Evolutionary conservation across 306 rosid species (phyloP), one percentile per base, ranked within the genome.

Genomic region (Sophora flavescens): DNA sequence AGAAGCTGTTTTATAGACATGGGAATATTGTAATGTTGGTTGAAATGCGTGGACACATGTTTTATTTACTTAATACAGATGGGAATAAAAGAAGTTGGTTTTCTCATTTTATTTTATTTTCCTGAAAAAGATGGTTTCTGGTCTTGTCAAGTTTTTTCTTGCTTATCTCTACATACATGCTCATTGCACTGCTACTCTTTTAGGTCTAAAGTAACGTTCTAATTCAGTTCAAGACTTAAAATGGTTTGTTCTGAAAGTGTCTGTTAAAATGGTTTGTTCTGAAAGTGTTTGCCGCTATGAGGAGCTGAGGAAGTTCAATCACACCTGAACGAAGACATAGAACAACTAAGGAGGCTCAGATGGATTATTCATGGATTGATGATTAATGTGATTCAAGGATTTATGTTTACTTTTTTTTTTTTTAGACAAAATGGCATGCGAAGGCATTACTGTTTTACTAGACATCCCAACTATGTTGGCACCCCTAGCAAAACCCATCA

Each of bases 21-120:
- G 71, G 26, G 72, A 69, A 61, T 54, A 13, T 59, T 68, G 67
- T 51, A 50, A 81, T 75, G 67, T 42, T 35, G 18, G 51, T 26
- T 6, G 59, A 68, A 57, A 28, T 17, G 32, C 17, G 17, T 77
- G 6, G 16, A 18, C 18, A 48, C 33, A 51, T 10, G 28, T 15
- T 65, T 73, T 6, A 68, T 48, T 59, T 16, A 68, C 30, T 57
- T 35, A 66, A 58, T 66, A 15, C 42, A 68, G 64, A 50, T 68
- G 22, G 32, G 18, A 72, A 74, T 66, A 15, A 66, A 65, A 63
- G 36, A 28, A 35, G 38, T 64, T 47, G 2, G 36, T 54, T 67
- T 56, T 67, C 7, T 58, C 42, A n/a, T 56, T n/a, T n/a, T n/a
- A n/a, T n/a, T n/a, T n/a, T n/a, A 56, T 30, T 42, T 28, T 54